Evolutionary conservation across 306 rosid species (phyloP).

Genomic region (Pueraria montana): DNA sequence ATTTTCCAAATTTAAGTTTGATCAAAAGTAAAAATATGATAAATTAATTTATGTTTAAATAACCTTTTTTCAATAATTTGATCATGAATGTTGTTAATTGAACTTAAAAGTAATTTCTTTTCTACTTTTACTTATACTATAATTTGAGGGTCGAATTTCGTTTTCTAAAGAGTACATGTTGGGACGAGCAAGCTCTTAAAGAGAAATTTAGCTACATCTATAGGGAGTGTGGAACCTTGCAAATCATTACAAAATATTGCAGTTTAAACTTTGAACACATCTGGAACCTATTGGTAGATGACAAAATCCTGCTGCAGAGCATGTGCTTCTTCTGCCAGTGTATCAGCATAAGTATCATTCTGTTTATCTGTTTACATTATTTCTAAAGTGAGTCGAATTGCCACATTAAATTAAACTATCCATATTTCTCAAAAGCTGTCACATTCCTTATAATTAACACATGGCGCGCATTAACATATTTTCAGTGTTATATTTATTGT

Average conservation of each 20-base stretch:
- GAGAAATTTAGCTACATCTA: neutral
- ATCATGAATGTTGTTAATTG: neutral
- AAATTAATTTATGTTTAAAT: too few relatives aligned
- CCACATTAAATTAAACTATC: neutral
- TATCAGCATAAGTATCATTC: neutral
- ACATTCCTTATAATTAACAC: neutral
- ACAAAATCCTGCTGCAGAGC: neutral
- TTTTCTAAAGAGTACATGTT: neutral
- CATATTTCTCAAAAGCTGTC: neutral
- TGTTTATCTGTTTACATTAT: neutral
- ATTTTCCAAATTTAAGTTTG: too few relatives aligned
- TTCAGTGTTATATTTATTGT: neutral
- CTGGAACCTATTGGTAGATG: neutral
- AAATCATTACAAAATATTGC: neutral
- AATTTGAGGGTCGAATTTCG: neutral
- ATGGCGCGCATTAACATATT: neutral
- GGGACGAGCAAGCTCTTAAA: too few relatives aligned
- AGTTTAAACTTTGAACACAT: neutral
- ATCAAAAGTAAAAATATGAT: too few relatives aligned
- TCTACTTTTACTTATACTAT: neutral
- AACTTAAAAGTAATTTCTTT: neutral
- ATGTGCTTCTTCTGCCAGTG: constrained; percentile 14
- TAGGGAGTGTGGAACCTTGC: neutral
- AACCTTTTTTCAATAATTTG: neutral
- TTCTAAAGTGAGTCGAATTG: neutral